A percentile compares a stretch with the other conserved stretches of the same genome.
Evolutionary conservation across 169 alveolate species (phyloP).

Genomic region (Amoebophrya sp.): DNA sequence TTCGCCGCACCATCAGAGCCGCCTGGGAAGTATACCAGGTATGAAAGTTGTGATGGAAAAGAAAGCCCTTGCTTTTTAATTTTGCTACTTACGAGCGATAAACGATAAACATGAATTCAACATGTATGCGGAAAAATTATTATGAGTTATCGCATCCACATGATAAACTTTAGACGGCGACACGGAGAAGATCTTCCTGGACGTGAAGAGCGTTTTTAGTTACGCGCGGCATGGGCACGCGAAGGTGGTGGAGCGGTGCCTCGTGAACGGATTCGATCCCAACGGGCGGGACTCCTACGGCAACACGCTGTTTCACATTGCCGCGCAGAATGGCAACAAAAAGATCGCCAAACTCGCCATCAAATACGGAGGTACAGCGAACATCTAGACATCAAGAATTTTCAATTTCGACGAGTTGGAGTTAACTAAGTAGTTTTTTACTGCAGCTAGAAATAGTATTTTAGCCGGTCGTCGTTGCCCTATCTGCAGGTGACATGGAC

Average conservation of each 20-base stretch:
- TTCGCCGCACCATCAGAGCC: not conserved
- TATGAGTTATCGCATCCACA: not conserved
- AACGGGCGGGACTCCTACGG: not conserved
- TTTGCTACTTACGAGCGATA: not conserved
- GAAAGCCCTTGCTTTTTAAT: not conserved
- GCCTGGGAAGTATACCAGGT: not conserved
- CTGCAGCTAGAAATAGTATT: not conserved
- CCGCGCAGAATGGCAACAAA: not conserved
- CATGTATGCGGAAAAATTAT: no score
- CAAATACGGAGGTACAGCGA: not conserved
- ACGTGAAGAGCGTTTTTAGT: not conserved
- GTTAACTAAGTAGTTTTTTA: not conserved
- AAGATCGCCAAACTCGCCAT: conserved; percentile 5
- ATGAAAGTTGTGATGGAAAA: not conserved
- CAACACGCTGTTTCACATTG: not conserved
- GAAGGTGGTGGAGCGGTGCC: not conserved
- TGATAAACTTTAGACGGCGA: not conserved
- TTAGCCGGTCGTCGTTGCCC: not conserved
- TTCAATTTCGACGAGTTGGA: not conserved
- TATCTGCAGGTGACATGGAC: not conserved
- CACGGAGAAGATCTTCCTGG: not conserved
- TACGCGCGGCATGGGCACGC: not conserved
- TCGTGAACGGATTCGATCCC: not conserved
- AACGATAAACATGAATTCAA: not conserved
- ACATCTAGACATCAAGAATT: not conserved